Conservation (phyloP, 805 yeast species). For the Kluyveromyces dobzhanskii region DNA sequence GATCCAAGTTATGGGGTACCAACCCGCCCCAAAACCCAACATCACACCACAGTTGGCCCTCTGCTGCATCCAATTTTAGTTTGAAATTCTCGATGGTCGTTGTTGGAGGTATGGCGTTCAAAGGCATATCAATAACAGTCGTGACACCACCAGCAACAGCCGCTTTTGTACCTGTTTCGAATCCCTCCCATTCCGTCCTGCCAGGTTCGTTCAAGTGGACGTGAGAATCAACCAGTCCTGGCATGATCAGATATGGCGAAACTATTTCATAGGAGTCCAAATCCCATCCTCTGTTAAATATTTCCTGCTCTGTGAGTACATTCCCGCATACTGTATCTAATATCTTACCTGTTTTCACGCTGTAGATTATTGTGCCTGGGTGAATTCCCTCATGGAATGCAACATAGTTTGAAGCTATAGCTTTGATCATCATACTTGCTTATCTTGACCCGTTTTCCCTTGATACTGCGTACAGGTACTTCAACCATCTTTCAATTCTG, state of each 20-base stretch:
- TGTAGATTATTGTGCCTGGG: conserved; percentile 62
- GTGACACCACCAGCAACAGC: conserved; percentile 97
- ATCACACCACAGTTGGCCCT: conserved; percentile 82
- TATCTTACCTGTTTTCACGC: conserved; percentile 50
- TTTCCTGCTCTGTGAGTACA: conserved; percentile 34
- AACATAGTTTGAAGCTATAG: conserved; percentile 54
- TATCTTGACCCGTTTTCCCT: too few relatives aligned
- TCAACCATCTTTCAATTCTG: too few relatives aligned
- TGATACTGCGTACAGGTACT: too few relatives aligned
- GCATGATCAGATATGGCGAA: conserved; percentile 60
- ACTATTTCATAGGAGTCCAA: conserved; percentile 44
- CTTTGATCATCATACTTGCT: conserved; percentile 21
- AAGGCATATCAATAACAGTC: conserved; percentile 91
- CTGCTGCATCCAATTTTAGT: conserved; percentile 69
- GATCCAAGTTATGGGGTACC: conserved; percentile 65
- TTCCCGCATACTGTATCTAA: conserved; percentile 37
- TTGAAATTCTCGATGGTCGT: conserved; percentile 73
- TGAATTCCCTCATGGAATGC: conserved; percentile 37
- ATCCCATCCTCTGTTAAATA: conserved; percentile 34
- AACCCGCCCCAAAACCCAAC: conserved; percentile 96
- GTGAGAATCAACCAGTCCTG: conserved; percentile 90
- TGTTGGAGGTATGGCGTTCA: conserved; percentile 93
- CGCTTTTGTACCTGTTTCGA: conserved; percentile 90
- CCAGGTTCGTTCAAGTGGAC: conserved; percentile 96
- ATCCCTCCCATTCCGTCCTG: conserved; percentile 98